Base-by-base conservation (phyloP, 495 filamentous ascomycete genomes). In the Aspergillus sparsus region DNA sequence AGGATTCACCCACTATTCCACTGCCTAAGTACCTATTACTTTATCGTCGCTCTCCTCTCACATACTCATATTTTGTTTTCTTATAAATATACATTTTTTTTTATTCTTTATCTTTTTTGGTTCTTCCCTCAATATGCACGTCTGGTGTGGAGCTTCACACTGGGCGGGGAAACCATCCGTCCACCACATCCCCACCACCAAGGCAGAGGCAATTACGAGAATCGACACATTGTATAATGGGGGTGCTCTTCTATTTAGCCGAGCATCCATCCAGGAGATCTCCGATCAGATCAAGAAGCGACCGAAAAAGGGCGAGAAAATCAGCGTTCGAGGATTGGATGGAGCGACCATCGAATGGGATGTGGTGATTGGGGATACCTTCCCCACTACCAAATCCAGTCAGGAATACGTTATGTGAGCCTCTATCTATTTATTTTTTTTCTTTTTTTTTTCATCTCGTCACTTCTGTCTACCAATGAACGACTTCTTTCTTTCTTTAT, bases 291-390 rank as follows among this genome's bases (percentile, higher is more conserved):
- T 61, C 13, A 37, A 44, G 7, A 42, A 21, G 9, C n/a, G 16
- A 1, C 18, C 16, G 2, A 55, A 33, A 27, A 16, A 11, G 5
- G 59, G 53, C 7, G 45, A 56, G 16, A 32, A 6, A 12, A 51
- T 56, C 33, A 12, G 21, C 4, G 32, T 61, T 12, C 37, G 46
- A 49, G 52, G 10, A 13, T 35, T 61, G 8, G 59, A 61, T 15
- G 53, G 53, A 7, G 27, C 42, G 11, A 41, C 10, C 1, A 35
- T 61, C 16, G 46, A 54, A 15, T 47, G 11, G 8, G 53, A 41
- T 3, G 37, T 61, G 16, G 2, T 7, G 7, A 61, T 52, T 7
- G 58, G 58, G 18, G 41, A 55, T 41, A 46, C 35, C 13, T 16
- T 15, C 35, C 37, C 35, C 13, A 7, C 35, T 7, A 6, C 36